phyloP scores from a whole-genome alignment of 768 basidiomycete species.

The Podaxis mareebaensis region DNA sequence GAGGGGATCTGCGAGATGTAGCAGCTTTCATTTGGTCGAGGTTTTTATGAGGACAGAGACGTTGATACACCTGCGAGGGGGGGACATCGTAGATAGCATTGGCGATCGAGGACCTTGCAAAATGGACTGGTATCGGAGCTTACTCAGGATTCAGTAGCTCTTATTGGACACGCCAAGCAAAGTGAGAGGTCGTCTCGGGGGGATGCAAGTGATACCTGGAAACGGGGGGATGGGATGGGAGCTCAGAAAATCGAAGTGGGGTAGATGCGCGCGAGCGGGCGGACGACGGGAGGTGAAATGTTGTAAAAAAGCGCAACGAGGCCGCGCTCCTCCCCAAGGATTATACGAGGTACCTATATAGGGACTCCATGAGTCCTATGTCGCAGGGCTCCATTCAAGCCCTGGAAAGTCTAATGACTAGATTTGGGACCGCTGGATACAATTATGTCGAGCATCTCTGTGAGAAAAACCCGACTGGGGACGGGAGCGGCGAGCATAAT shows the following conservation, averaged over 20 bases:
- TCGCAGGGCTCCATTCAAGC: not conserved
- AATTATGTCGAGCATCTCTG: not conserved
- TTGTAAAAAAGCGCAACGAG: not conserved
- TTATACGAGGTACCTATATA: not conserved
- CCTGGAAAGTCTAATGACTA: constrained; percentile 3
- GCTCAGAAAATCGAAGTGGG: not conserved
- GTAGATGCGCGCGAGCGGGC: not conserved
- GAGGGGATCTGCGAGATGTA: not conserved
- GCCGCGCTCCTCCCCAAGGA: not conserved
- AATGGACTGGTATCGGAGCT: not conserved
- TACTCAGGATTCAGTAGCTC: not conserved
- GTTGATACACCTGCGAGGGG: not conserved
- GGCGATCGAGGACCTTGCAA: not conserved
- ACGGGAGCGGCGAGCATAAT: not conserved
- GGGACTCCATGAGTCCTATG: not conserved
- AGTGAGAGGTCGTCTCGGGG: not conserved
- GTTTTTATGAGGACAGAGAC: not conserved
- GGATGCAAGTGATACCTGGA: not conserved
- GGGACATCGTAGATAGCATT: not conserved
- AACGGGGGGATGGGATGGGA: not conserved
- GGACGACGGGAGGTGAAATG: not conserved
- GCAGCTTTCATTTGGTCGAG: not conserved
- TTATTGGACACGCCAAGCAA: not conserved
- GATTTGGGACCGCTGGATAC: not conserved
- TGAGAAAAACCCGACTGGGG: not conserved